Evolutionary conservation across 306 rosid species (phyloP), one percentile per base, ranked within the genome.

Genomic region (Aeschynomene evenia): DNA sequence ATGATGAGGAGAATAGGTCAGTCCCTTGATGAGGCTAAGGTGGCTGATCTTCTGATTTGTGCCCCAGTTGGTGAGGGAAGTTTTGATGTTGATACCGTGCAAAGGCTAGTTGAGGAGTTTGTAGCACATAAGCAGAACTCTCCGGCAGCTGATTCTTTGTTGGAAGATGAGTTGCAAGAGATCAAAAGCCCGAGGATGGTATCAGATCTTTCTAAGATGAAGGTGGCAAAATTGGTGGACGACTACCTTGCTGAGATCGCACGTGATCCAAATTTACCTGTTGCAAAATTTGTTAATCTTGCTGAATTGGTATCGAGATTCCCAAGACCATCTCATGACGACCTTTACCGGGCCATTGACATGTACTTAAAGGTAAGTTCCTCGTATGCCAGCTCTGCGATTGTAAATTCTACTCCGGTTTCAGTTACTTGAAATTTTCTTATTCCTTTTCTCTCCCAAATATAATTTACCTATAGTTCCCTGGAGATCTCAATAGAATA

Each of bases 261-360:
- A 7, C 86, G 80, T 2, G 97, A 93, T 85, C 90, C 90, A 1
- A 86, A 71, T 70, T 76, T 93, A 66, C 81, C 87, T 5, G 45
- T 80, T 10, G 29, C 78, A 11, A 86, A 82, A 71, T 93, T 93
- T 68, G 76, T 84, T 52, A 34, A 16, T 63, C 85, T 90, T 68
- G 94, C 96, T 11, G 90, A 90, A 66, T 70, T 84, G 68, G 88
- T 87, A 16, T 86, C 90, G 34, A 70, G 84, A 84, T 87, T 84
- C 80, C 80, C 97, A 23, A 79, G 91, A 70, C 69, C 85, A 53
- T 80, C 88, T 64, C 98, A 93, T 59, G 96, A 93, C 64, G 90
- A 94, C 33, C 71, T 93, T 53, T 93, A 93, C 81, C 97, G 97
- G 5, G 90, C 97, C 63, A 87, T 93, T 39, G 97, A 88, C 88